These are phyloP conservation scores for Mycosphaerella sp. DNA, from an alignment of 2,329 filamentous ascomycete species.

Conservation along the genomic window DNA sequence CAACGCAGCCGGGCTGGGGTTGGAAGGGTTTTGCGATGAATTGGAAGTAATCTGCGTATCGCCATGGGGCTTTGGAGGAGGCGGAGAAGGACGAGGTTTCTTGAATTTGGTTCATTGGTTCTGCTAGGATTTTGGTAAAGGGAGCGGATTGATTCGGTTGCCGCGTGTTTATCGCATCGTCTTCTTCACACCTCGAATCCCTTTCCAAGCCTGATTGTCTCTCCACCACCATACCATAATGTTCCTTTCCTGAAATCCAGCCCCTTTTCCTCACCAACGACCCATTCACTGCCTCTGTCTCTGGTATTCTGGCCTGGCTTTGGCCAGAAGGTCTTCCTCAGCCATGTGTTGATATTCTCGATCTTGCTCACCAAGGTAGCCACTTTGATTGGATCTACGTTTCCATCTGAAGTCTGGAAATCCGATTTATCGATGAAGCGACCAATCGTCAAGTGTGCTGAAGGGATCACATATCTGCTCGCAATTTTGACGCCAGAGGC, in stretches of 20 bases:
- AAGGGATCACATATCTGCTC: slow-evolving; percentile 80
- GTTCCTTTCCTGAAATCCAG: slow-evolving; percentile 67
- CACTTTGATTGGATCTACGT: slow-evolving; percentile 49
- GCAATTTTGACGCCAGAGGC: slow-evolving; percentile 60
- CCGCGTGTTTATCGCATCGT: neutral
- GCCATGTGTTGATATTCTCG: slow-evolving; percentile 69
- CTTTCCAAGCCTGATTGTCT: slow-evolving; percentile 54
- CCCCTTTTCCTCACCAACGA: slow-evolving; percentile 78
- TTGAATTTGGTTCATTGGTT: too few species aligned
- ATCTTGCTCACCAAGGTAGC: slow-evolving; percentile 61
- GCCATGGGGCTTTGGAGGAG: too few species aligned
- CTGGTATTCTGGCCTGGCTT: slow-evolving; percentile 38
- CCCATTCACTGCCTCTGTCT: slow-evolving; percentile 61
- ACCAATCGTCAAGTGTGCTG: slow-evolving; percentile 80
- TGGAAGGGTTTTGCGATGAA: too few species aligned
- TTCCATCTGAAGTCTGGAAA: slow-evolving; percentile 39
- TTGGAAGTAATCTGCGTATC: too few species aligned
- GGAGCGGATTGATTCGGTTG: too few species aligned
- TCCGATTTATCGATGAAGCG: slow-evolving; percentile 67
- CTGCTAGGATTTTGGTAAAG: too few species aligned
- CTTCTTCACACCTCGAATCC: slow-evolving; percentile 35
- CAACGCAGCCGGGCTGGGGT: too few species aligned
- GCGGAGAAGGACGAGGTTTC: too few species aligned
- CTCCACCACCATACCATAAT: slow-evolving; percentile 75
- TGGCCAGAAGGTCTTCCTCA: slow-evolving; percentile 66